Conservation (phyloP, 148 eudicot species). For the Camellia lanceoleosa region DNA sequence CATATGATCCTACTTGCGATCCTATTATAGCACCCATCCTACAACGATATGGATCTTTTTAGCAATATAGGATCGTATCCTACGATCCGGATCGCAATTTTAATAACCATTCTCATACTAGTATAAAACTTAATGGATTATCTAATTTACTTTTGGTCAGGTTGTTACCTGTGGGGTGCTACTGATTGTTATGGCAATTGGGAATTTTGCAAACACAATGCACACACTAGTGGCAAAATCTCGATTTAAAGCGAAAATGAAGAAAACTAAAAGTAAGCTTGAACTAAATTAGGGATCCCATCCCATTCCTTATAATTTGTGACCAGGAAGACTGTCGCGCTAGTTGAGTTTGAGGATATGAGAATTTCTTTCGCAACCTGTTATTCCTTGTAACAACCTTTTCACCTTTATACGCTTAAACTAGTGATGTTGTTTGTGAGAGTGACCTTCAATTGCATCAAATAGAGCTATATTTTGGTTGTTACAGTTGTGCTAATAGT, state of each 20-base stretch:
- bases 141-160: conserved; percentile 26
- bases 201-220: conserved; percentile 53
- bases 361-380: neutral
- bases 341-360: neutral
- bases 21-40: no score
- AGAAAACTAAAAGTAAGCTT: conserved; percentile 39
- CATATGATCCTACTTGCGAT: no score
- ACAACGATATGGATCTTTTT: no score
- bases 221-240: conserved; percentile 47
- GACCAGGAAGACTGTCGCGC: neutral
- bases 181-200: conserved; percentile 54
- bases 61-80: no score
- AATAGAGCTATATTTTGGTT: neutral
- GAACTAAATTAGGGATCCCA: conserved; percentile 21
- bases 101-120: no score
- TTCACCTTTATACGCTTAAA: neutral
- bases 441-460: neutral
- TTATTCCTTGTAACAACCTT: neutral
- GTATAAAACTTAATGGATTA: neutral
- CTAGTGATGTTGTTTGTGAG: neutral
- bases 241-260: conserved; percentile 50
- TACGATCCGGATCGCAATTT: no score
- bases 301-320: conserved; percentile 18
- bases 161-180: conserved; percentile 54
- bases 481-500: neutral